Conservation (phyloP, 495 filamentous ascomycete species). For the Penicillium turbatum region DNA sequence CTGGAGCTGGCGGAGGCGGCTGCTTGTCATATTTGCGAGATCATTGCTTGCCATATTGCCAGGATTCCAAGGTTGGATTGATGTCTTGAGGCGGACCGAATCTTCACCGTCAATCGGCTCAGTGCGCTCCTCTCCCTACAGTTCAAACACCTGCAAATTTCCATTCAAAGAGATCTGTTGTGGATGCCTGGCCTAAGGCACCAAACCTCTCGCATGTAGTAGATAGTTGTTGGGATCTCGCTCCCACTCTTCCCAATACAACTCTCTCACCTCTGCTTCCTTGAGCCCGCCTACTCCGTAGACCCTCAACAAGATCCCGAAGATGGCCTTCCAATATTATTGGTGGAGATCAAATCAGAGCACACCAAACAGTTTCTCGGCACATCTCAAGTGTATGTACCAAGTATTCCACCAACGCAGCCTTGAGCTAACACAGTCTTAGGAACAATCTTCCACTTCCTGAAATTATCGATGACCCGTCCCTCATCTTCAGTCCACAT, state of each 20-base stretch:
- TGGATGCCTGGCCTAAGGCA: too few relatives aligned
- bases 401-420: background rate
- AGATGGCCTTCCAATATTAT: slow-evolving; percentile 17
- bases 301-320: too few relatives aligned
- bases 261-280: too few relatives aligned
- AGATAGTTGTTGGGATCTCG: too few relatives aligned
- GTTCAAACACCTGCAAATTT: slow-evolving; percentile 19
- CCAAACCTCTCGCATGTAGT: too few relatives aligned
- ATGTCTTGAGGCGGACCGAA: too few relatives aligned
- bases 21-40: too few relatives aligned
- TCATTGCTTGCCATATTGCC: too few relatives aligned
- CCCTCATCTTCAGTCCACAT: slow-evolving; percentile 26
- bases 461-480: slow-evolving; percentile 26
- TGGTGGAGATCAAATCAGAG: slow-evolving; percentile 19
- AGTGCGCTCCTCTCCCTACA: slow-evolving; percentile 19
- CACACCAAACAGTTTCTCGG: slow-evolving; percentile 20
- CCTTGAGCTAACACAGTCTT: slow-evolving; percentile 3
- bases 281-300: too few relatives aligned
- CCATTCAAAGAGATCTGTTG: slow-evolving; percentile 19
- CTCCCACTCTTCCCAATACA: too few relatives aligned
- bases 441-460: slow-evolving; percentile 25
- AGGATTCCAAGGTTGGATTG: too few relatives aligned
- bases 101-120: slow-evolving; percentile 23
- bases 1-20: too few relatives aligned
- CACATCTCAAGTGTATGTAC: slow-evolving; percentile 16